Base-by-base conservation (phyloP, 345 rosid genomes). In the Sonneratia caseolaris region DNA sequence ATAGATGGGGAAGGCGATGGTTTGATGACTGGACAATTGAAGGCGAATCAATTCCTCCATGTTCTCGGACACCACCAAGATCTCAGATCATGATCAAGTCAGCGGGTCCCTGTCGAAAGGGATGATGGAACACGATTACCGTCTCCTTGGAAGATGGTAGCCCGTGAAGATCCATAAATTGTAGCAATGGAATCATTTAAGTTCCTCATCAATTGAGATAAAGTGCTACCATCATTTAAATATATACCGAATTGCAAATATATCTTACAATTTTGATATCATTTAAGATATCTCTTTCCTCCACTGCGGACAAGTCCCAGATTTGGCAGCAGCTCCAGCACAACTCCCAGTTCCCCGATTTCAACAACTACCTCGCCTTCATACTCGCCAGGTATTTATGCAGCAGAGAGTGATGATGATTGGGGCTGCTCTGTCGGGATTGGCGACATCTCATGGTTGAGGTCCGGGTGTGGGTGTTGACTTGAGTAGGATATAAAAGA, bases 311-410 rank as follows among this genome's bases (percentile, higher is more conserved):
- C 74, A 92, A 95, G 91, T 86, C 97, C 70, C 98, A 86, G 92
- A 87, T 92, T 83, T 88, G 92, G 98, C 89, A 88, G 79, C 97
- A 95, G 77, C 97, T 95, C 45, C 94, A 95, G 15, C 92, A 88
- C 86, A 88, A 86, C 81, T 89, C 94, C 68, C 94, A 92, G 79
- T 82, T 88, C 83, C 96, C 98, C 56, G 99, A 95, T 90, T 92
- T 95, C 87, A 95, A 92, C 77, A 92, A 92, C 81, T 95, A 95
- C 76, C 97, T 95, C 70, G 94, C 83, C 71, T 95, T 92, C 82
- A 92, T 90, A 76, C 88, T 95, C 68, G 88, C 90, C 21, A 92
- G 96, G 99, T 95, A 75, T 37, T 32, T n/a, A 13, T 4, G 43
- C 38, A n/a, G 24, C 7, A 4, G 55, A 18, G 37, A 37, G 6